Evolutionary conservation across 1,139 yeast genomes (phyloP).

Genomic region (Pichia sp.): DNA sequence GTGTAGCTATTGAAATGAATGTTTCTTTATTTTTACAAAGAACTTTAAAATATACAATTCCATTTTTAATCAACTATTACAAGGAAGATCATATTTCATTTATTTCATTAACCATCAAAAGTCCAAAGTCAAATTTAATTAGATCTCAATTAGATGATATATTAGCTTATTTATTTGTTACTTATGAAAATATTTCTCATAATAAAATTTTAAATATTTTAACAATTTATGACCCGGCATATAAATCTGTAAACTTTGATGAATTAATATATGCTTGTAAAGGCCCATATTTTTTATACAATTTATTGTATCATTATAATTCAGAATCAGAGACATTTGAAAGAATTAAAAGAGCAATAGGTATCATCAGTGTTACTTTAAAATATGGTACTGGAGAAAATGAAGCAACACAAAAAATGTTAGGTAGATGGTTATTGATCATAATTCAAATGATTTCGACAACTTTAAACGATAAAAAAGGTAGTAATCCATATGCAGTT

Average conservation of each 20-base stretch:
- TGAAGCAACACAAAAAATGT: conserved; percentile 10
- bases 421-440: conserved; percentile 52
- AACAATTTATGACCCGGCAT: conserved; percentile 44
- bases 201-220: conserved; percentile 49
- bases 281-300: conserved; percentile 26
- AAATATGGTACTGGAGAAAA: conserved; percentile 5
- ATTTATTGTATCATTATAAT: conserved; percentile 23
- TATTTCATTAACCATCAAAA: conserved; percentile 37
- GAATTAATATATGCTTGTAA: conserved; percentile 43
- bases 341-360: conserved; percentile 37
- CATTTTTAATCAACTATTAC: conserved; percentile 43
- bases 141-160: conserved; percentile 35
- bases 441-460: conserved; percentile 76
- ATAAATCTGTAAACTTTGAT: conserved; percentile 31
- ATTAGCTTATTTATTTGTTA: conserved; percentile 39
- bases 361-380: conserved; percentile 34
- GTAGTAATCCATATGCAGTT: conserved; percentile 65
- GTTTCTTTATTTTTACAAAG: conserved; percentile 56
- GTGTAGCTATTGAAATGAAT: conserved; percentile 61
- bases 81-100: conserved; percentile 58
- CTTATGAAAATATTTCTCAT: conserved; percentile 37
- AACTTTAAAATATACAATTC: conserved; percentile 71
- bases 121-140: too few relatives aligned
- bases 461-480: conserved; percentile 66
- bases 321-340: conserved; percentile 19